Percentiles rank a stretch among this genome's conserved stretches.
Evolutionary conservation across 805 yeast genomes (phyloP).

Genomic region (Saccharomycopsis sp.): DNA sequence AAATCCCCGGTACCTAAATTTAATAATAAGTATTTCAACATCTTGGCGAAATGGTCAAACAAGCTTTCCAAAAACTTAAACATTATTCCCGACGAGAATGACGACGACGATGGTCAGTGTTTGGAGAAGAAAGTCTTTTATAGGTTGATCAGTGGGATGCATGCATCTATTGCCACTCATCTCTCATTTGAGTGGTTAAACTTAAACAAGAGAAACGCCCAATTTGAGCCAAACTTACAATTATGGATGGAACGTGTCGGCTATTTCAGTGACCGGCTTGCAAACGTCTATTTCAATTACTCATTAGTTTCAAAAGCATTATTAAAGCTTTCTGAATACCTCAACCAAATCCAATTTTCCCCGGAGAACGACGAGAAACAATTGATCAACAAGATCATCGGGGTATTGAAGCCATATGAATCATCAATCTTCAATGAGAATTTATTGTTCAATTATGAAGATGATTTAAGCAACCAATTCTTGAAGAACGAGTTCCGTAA

Average conservation of each 20-base stretch:
- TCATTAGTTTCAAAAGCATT: constrained; percentile 80
- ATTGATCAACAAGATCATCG: constrained; percentile 35
- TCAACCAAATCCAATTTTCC: constrained; percentile 46
- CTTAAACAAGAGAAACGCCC: constrained; percentile 50
- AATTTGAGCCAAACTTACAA: constrained; percentile 77
- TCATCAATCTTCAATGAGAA: constrained; percentile 44
- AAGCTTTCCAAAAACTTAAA: constrained; percentile 24
- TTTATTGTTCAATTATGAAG: constrained; percentile 37
- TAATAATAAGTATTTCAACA: constrained; percentile 21
- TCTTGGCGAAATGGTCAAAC: constrained; percentile 17
- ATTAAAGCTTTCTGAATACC: constrained; percentile 52
- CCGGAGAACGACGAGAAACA: constrained; percentile 36
- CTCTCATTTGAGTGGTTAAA: constrained; percentile 76
- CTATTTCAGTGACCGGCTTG: constrained; percentile 75
- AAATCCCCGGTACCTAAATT: constrained; percentile 15
- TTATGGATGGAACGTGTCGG: constrained; percentile 90
- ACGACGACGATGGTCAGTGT: constrained; percentile 44
- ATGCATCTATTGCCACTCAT: constrained; percentile 91
- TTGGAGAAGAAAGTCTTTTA: constrained; percentile 85
- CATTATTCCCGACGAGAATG: constrained; percentile 14
- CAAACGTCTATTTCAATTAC: constrained; percentile 88
- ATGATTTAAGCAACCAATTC: constrained; percentile 33
- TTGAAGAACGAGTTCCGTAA: constrained; percentile 81
- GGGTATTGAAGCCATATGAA: constrained; percentile 27
- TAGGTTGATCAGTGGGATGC: constrained; percentile 86